Conservation (phyloP, 2,329 filamentous ascomycete species). For the Elsinoe ampelina region DNA sequence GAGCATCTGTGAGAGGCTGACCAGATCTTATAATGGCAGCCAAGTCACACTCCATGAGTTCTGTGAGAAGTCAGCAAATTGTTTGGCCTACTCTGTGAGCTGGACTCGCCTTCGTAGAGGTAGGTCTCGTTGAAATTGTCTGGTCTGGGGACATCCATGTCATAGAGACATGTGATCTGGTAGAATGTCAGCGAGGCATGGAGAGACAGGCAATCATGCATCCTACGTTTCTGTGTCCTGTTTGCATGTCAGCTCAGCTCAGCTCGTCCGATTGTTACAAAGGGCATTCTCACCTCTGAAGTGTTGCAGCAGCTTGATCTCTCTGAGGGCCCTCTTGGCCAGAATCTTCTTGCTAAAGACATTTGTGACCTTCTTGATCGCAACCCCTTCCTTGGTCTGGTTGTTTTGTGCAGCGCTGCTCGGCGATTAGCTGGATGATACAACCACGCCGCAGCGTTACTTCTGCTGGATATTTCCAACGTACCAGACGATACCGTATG, state of each 20-base stretch:
- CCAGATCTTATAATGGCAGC: slow-evolving; percentile 82
- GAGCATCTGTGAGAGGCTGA: slow-evolving; percentile 92
- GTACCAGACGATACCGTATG: slow-evolving; percentile 97
- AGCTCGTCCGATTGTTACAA: neutral
- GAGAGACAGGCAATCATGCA: neutral
- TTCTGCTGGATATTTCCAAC: slow-evolving; percentile 20
- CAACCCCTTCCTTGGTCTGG: slow-evolving; percentile 83
- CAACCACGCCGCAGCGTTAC: neutral
- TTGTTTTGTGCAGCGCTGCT: slow-evolving; percentile 82
- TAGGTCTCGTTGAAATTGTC: slow-evolving; percentile 99
- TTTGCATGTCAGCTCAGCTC: slow-evolving; percentile 11
- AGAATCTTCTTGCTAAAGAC: slow-evolving; percentile 99
- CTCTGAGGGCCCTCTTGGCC: slow-evolving; percentile 91
- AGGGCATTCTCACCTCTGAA: slow-evolving; percentile 51
- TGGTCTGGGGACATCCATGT: slow-evolving; percentile 94
- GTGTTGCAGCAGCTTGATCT: slow-evolving; percentile 98
- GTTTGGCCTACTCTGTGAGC: no score
- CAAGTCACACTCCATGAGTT: slow-evolving; percentile 98
- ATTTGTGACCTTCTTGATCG: slow-evolving; percentile 99
- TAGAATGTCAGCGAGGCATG: slow-evolving; percentile 8
- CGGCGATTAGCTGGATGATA: slow-evolving; percentile 7
- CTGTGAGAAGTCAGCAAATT: slow-evolving; percentile 39
- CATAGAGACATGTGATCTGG: slow-evolving; percentile 97
- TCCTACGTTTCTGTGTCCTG: slow-evolving; percentile 40
- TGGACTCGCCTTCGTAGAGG: slow-evolving; percentile 76